These are phyloP conservation scores for Solanum hybrid DNA, from an alignment of 305 asterid species.

Conservation along the genomic window DNA sequence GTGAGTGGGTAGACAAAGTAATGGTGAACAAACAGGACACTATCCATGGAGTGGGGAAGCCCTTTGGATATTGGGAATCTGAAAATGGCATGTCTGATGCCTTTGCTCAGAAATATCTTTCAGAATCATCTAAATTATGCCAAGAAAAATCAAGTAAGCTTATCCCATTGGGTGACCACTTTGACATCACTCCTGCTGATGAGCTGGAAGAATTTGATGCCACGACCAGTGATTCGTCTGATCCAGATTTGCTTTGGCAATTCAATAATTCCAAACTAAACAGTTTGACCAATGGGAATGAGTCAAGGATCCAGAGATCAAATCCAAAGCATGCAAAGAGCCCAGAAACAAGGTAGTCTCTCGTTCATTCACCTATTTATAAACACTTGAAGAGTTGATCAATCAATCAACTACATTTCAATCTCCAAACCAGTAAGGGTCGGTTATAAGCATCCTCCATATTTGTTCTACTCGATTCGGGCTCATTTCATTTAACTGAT, in stretches of 20 bases:
- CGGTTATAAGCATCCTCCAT: neutral
- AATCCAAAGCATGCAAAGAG: conserved; percentile 31
- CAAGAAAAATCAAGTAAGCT: conserved; percentile 25
- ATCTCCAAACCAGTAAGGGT: neutral
- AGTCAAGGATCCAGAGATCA: conserved; percentile 30
- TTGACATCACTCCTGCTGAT: conserved; percentile 26
- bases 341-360: conserved; percentile 45
- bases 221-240: conserved; percentile 65
- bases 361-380: neutral
- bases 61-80: conserved; percentile 27
- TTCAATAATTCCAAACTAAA: conserved; percentile 45
- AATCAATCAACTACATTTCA: neutral
- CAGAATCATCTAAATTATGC: conserved; percentile 35
- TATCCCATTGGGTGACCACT: conserved; percentile 23
- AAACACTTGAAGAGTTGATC: neutral
- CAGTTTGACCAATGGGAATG: conserved; percentile 29
- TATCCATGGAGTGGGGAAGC: conserved; percentile 23
- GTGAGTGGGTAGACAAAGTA: conserved; percentile 95
- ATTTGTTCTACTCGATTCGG: neutral
- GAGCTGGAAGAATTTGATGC: conserved; percentile 58
- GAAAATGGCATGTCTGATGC: conserved; percentile 30
- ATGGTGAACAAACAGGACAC: conserved; percentile 90
- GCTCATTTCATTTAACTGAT: neutral
- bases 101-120: conserved; percentile 29
- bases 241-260: conserved; percentile 64